Evolutionary conservation across 345 rosid species (phyloP).

Genomic region (Ceriops tagal): DNA sequence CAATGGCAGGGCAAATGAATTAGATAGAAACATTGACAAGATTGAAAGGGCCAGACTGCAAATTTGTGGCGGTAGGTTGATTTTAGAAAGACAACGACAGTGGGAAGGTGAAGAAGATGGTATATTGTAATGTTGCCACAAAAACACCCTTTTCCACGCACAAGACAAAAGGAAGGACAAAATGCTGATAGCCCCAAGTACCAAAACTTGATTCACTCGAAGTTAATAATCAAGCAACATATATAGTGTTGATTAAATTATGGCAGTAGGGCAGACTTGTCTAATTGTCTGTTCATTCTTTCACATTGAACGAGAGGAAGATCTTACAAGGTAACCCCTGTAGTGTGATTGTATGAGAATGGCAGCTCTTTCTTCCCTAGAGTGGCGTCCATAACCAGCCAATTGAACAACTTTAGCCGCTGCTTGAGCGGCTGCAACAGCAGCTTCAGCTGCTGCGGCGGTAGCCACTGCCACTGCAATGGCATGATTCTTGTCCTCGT

Average conservation of each 20-base stretch:
- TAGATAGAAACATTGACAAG: not conserved
- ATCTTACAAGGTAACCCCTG: constrained; percentile 77
- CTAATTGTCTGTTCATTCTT: too few species aligned
- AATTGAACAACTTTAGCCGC: constrained; percentile 88
- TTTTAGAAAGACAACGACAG: not conserved
- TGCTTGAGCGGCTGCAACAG: constrained; percentile 91
- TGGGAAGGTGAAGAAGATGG: too few species aligned
- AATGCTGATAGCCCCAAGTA: too few species aligned
- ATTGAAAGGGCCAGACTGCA: not conserved
- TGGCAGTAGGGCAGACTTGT: too few species aligned
- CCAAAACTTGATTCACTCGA: too few species aligned
- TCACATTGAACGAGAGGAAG: not conserved
- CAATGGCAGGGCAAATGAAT: constrained; percentile 15
- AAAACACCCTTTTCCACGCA: too few species aligned
- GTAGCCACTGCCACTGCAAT: constrained; percentile 89
- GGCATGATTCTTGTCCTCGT: constrained; percentile 68
- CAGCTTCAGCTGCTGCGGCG: constrained; percentile 94
- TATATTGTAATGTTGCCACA: too few species aligned
- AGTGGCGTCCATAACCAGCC: constrained; percentile 77
- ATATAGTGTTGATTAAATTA: too few species aligned
- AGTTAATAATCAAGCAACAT: too few species aligned
- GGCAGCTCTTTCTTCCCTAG: constrained; percentile 86
- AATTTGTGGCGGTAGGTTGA: not conserved
- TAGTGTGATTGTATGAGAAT: constrained; percentile 74
- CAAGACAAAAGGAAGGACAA: too few species aligned